Evolutionary conservation across 371 early-diverging fungal species (phyloP), one percentile per base, ranked within the genome.

Genomic region (Rhizopus microsporus): DNA sequence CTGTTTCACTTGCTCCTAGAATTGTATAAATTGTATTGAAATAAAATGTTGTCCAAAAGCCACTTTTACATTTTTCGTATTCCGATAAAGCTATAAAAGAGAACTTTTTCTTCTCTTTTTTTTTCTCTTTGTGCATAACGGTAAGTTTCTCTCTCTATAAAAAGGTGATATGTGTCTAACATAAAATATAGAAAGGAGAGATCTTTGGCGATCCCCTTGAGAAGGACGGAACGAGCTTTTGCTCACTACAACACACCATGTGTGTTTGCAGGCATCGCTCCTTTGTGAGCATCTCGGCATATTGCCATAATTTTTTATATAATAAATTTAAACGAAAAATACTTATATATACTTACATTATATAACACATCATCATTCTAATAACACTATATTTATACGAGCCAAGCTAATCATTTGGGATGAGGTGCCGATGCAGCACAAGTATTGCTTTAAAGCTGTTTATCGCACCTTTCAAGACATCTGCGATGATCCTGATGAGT

Each of bases 1-100:
- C 96, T 42, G 87, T 91, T 32, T 89, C 94, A 54, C 84, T 98
- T 71, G 98, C 97, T 7, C 95, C 96, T 54, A 89, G 90, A 75
- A 90, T 96, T 59, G 83, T 96, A 47, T 98, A 46, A 85, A 84
- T n/a, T n/a, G 17, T 32, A 35, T 5, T 44, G 37, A 13, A 33
- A 16, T 7, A 35, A 35, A 35, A 35, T n/a, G 32, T 48, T 23
- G 13, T 39, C 39, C 2, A 37, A 37, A 37, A 37, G 38, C 38
- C 38, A 37, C 38, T 37, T 37, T 37, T 37, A 37, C 7, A 37
- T 37, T 37, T 13, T 13, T 37, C 7, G 10, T 13, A 2, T 13
- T 37, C 6, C 7, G 33, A 49, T 5, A 34, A 49, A 49, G 15
- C 13, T 15, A 49, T 13, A 49, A 31, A 29, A 47, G 16, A 43